These are phyloP conservation scores for Plantago major DNA, from an alignment of 257 asterid genomes.

Conservation along the genomic window DNA sequence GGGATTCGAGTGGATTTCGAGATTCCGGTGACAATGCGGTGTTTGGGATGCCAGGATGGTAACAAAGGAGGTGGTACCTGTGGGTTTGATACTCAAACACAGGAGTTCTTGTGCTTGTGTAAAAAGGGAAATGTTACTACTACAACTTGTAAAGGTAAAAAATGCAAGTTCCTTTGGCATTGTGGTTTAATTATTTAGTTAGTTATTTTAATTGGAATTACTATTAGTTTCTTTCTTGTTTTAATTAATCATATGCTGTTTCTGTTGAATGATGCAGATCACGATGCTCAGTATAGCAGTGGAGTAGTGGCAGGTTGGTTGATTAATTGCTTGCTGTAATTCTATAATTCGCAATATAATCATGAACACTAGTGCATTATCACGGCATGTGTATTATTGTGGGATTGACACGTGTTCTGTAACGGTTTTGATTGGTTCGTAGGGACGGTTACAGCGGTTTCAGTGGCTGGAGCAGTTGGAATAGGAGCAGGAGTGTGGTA, in stretches of 20 bases:
- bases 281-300: slow-evolving; percentile 28
- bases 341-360: no score
- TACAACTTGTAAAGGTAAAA: slow-evolving; percentile 49
- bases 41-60: slow-evolving; percentile 60
- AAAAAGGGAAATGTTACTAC: slow-evolving; percentile 62
- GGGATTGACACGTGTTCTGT: no score
- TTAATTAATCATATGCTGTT: background rate
- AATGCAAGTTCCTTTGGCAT: background rate
- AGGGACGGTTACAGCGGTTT: slow-evolving; percentile 65
- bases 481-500: slow-evolving; percentile 88
- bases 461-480: slow-evolving; percentile 75
- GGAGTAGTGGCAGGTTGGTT: slow-evolving; percentile 67
- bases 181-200: background rate
- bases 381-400: background rate
- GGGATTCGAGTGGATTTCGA: slow-evolving; percentile 85
- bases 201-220: background rate
- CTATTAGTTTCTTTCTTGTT: background rate
- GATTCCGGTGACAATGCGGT: slow-evolving; percentile 66
- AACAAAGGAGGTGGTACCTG: slow-evolving; percentile 65
- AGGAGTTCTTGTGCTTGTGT: slow-evolving; percentile 77
- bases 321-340: no score
- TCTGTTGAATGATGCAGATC: slow-evolving; percentile 32
- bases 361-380: background rate
- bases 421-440: background rate
- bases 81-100: slow-evolving; percentile 61